phyloP scores from a whole-genome alignment of 371 early-diverging fungal species.

The Mortierella sp. region DNA sequence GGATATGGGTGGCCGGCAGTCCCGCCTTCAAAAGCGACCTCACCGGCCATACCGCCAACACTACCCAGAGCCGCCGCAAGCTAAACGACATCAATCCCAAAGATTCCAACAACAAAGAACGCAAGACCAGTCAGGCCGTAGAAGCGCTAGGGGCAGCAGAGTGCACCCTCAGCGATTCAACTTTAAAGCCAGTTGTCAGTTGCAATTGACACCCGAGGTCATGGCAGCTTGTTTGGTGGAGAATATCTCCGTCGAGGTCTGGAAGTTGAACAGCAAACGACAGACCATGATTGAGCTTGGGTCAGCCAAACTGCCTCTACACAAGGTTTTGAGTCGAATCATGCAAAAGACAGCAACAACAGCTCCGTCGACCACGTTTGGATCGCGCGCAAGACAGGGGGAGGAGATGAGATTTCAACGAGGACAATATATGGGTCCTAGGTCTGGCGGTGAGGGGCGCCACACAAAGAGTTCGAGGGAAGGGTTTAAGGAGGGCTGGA shows the following conservation, averaged over 20 bases:
- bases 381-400: not conserved
- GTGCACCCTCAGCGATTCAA: slow-evolving; percentile 50
- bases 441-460: not conserved
- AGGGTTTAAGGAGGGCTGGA: slow-evolving; percentile 40
- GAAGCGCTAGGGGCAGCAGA: not conserved
- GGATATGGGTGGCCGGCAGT: slow-evolving; percentile 27
- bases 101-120: slow-evolving; percentile 6
- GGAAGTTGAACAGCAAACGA: slow-evolving; percentile 51
- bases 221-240: slow-evolving; percentile 54
- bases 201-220: slow-evolving; percentile 50
- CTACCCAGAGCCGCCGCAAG: slow-evolving; percentile 1
- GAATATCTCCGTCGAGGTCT: slow-evolving; percentile 53
- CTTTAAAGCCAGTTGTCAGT: slow-evolving; percentile 32
- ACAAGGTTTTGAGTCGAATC: slow-evolving; percentile 44
- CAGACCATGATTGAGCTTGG: slow-evolving; percentile 53
- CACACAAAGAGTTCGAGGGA: not conserved
- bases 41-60: slow-evolving; percentile 9
- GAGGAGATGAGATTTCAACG: not conserved
- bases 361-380: not conserved
- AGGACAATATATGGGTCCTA: not conserved
- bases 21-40: slow-evolving; percentile 31
- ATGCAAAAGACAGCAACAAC: slow-evolving; percentile 31
- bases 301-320: slow-evolving; percentile 46
- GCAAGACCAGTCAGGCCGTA: not conserved
- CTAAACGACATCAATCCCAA: slow-evolving; percentile 18